phyloP scores from a whole-genome alignment of 1,284 basidiomycete genomes.

The Fomes fomentarius region DNA sequence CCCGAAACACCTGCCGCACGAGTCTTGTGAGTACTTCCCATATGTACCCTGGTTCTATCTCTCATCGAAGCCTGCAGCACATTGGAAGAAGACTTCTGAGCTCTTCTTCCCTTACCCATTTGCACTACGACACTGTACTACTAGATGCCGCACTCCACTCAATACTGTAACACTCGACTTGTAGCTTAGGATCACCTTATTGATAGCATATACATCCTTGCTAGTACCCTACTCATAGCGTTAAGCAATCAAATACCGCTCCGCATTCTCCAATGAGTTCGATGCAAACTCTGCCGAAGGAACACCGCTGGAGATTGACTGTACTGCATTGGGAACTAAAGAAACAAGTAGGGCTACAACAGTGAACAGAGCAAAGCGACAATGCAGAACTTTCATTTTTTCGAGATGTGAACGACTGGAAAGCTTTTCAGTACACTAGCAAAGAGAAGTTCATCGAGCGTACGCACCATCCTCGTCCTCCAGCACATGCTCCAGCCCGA shows the following conservation, averaged over 20 bases:
- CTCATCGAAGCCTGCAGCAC: too few relatives aligned
- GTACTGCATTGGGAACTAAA: not conserved
- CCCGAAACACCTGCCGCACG: slow-evolving; percentile 14
- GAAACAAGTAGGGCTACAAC: slow-evolving; percentile 24
- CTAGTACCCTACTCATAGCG: too few relatives aligned
- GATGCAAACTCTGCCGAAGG: too few relatives aligned
- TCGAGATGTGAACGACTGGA: slow-evolving; percentile 80
- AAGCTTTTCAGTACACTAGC: slow-evolving; percentile 5
- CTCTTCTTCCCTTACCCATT: not conserved
- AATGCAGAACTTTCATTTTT: slow-evolving; percentile 55
- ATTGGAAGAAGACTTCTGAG: slow-evolving; percentile 43
- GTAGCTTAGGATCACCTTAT: too few relatives aligned
- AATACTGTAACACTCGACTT: too few relatives aligned
- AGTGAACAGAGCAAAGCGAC: slow-evolving; percentile 7
- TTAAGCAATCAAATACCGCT: too few relatives aligned
- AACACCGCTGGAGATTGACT: too few relatives aligned
- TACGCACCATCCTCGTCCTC: slow-evolving; percentile 87
- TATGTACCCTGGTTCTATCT: too few relatives aligned
- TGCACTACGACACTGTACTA: slow-evolving; percentile 1
- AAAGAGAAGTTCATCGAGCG: not conserved
- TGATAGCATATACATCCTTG: too few relatives aligned
- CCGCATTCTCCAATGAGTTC: too few relatives aligned
- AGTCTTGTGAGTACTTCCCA: slow-evolving; percentile 37
- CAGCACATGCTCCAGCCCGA: slow-evolving; percentile 87
- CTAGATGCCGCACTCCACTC: slow-evolving; percentile 2